phyloP scores from a whole-genome alignment of 768 basidiomycete genomes.

The Cubamyces sp. region DNA sequence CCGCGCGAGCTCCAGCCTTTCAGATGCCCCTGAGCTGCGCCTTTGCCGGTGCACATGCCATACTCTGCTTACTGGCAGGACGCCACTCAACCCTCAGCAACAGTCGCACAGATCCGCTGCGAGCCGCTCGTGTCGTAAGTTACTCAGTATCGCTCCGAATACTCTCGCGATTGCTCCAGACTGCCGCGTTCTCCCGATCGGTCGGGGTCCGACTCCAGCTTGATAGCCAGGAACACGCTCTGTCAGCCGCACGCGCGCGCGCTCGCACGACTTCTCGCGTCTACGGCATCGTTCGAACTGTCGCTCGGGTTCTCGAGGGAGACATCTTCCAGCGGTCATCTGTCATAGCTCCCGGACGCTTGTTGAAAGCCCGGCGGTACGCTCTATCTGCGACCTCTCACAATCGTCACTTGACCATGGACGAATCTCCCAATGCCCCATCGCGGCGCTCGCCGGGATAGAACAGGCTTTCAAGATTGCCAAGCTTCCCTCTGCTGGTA shows the following conservation, averaged over 20 bases:
- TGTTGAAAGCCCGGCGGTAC: too few species aligned
- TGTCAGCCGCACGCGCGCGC: constrained; percentile 5
- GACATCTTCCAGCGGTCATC: too few species aligned
- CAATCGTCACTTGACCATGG: too few species aligned
- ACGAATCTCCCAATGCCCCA: too few species aligned
- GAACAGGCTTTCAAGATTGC: too few species aligned
- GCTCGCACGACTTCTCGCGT: not conserved
- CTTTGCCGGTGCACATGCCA: not conserved
- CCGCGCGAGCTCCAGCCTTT: not conserved
- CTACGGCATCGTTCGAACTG: not conserved
- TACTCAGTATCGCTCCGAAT: not conserved
- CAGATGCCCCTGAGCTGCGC: not conserved
- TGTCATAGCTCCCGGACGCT: too few species aligned
- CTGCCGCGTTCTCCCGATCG: constrained; percentile 2
- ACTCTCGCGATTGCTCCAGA: not conserved
- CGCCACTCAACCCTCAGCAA: too few species aligned
- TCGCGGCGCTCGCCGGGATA: too few species aligned
- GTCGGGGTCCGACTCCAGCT: constrained; percentile 3
- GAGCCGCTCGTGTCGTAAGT: not conserved
- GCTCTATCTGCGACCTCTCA: too few species aligned
- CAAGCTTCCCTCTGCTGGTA: too few species aligned
- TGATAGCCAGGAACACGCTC: not conserved
- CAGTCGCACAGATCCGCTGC: too few species aligned
- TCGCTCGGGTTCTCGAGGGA: not conserved
- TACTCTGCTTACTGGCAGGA: too few species aligned